A percentile compares a stretch with the other conserved stretches of the same genome.
phyloP scores from a whole-genome alignment of 371 early-diverging fungal species.

The Apophysomyces ossiformis region DNA sequence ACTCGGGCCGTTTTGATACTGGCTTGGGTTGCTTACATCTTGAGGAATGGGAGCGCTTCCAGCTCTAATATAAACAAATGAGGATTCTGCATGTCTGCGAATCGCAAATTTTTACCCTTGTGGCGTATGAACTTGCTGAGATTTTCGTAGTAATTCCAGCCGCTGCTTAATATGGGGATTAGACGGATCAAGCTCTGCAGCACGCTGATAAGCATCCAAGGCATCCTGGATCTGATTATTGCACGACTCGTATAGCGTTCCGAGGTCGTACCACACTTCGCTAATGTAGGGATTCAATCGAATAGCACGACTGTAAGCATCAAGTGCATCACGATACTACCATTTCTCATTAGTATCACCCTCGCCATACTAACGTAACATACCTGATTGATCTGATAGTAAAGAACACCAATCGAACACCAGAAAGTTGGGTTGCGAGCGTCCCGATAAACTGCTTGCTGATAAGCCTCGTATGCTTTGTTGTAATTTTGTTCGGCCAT shows the following conservation, averaged over 20 bases:
- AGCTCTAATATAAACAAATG: constrained; percentile 22
- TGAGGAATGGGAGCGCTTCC: constrained; percentile 64
- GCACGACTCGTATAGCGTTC: constrained; percentile 94
- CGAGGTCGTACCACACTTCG: constrained; percentile 96
- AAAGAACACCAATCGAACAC: constrained; percentile 97
- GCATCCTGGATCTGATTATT: constrained; percentile 96
- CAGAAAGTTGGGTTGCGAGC: constrained; percentile 93
- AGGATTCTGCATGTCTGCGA: not conserved
- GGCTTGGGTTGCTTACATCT: constrained; percentile 64
- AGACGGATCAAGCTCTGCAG: constrained; percentile 78
- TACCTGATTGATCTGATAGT: constrained; percentile 90
- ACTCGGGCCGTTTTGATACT: constrained; percentile 43
- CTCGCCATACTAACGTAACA: not conserved
- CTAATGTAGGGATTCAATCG: constrained; percentile 88
- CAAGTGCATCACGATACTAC: constrained; percentile 89
- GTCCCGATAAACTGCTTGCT: constrained; percentile 94
- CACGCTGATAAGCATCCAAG: constrained; percentile 92
- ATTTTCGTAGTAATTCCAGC: constrained; percentile 62
- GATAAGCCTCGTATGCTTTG: constrained; percentile 95
- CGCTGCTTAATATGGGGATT: constrained; percentile 85
- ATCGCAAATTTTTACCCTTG: constrained; percentile 59
- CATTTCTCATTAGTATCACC: not conserved
- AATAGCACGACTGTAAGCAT: constrained; percentile 94
- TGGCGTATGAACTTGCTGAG: constrained; percentile 79
- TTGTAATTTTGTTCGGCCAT: constrained; percentile 93